phyloP scores from a whole-genome alignment of 129 eudicot genomes.

The Smallanthus sonchifolius region DNA sequence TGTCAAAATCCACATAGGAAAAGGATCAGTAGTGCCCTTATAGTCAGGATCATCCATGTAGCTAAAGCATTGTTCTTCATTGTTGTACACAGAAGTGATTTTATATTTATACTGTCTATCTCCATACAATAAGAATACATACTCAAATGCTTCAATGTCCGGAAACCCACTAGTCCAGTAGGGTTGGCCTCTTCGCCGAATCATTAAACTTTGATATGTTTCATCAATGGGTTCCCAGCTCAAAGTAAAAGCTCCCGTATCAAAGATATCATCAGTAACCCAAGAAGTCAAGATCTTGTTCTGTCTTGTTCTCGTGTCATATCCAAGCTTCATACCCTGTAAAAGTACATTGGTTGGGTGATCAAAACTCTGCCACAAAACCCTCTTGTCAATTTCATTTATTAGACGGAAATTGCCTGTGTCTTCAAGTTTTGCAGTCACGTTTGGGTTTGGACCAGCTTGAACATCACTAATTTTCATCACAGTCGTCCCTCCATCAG shows the following conservation, averaged over 20 bases:
- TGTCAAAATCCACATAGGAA: slow-evolving; percentile 19
- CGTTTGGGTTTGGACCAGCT: slow-evolving; percentile 9
- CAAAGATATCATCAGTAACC: neutral
- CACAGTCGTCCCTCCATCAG: neutral
- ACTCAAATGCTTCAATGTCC: neutral
- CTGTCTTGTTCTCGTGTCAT: neutral
- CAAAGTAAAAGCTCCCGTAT: slow-evolving; percentile 26
- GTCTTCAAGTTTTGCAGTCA: slow-evolving; percentile 31
- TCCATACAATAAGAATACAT: neutral
- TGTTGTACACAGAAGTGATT: slow-evolving; percentile 17
- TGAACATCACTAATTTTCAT: slow-evolving; percentile 13
- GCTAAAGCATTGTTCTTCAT: slow-evolving; percentile 19
- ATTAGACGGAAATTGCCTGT: slow-evolving; percentile 24
- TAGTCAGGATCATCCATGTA: neutral
- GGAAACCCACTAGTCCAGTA: slow-evolving; percentile 29
- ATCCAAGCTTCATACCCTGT: slow-evolving; percentile 43
- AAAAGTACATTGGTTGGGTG: slow-evolving; percentile 30
- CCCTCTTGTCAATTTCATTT: slow-evolving; percentile 4
- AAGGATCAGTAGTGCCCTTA: neutral
- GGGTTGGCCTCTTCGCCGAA: slow-evolving; percentile 13
- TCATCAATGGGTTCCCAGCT: slow-evolving; percentile 24
- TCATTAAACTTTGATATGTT: neutral
- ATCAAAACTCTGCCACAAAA: slow-evolving; percentile 45
- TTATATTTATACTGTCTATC: neutral
- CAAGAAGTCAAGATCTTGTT: slow-evolving; percentile 34